phyloP scores from a whole-genome alignment of 2,329 filamentous ascomycete genomes.

The Ceratocystis colombiana region DNA sequence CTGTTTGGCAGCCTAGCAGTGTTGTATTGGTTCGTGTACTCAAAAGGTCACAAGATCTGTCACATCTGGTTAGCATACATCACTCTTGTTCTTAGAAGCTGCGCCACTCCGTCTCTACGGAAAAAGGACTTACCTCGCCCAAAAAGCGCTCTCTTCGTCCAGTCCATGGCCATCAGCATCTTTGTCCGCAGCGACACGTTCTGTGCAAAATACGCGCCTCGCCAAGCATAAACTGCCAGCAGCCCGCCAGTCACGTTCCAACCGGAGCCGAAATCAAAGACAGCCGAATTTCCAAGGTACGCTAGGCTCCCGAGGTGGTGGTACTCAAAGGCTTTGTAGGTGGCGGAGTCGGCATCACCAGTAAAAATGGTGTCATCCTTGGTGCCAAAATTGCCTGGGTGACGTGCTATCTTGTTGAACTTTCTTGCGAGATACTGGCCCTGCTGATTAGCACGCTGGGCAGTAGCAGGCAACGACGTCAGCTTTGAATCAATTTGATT shows the following conservation, averaged over 20 bases:
- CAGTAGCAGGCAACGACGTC: conserved; percentile 86
- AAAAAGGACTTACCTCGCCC: conserved; percentile 66
- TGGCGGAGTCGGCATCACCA: conserved; percentile 80
- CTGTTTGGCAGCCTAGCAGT: too few relatives aligned
- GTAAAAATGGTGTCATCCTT: conserved; percentile 68
- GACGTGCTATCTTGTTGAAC: conserved; percentile 79
- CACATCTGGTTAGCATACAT: not conserved
- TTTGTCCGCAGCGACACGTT: conserved; percentile 88
- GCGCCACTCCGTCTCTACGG: not conserved
- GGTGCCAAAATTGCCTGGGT: conserved; percentile 56
- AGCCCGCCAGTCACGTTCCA: conserved; percentile 72
- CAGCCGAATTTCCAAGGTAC: conserved; percentile 90
- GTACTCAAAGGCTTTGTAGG: conserved; percentile 93
- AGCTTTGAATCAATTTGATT: conserved; percentile 90
- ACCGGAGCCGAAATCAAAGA: conserved; percentile 73
- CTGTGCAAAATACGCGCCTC: conserved; percentile 93
- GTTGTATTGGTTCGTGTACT: conserved; percentile 12
- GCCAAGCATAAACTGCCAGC: conserved; percentile 91
- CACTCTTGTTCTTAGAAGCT: not conserved
- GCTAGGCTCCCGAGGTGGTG: conserved; percentile 82
- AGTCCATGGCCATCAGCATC: conserved; percentile 89
- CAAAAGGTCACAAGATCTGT: conserved; percentile 47
- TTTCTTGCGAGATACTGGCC: conserved; percentile 87
- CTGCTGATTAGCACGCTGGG: conserved; percentile 93
- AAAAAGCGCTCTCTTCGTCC: conserved; percentile 92